Evolutionary conservation across 371 early-diverging fungal species (phyloP), one percentile per base, ranked within the genome.

Genomic region (Lichtheimia ramosa): DNA sequence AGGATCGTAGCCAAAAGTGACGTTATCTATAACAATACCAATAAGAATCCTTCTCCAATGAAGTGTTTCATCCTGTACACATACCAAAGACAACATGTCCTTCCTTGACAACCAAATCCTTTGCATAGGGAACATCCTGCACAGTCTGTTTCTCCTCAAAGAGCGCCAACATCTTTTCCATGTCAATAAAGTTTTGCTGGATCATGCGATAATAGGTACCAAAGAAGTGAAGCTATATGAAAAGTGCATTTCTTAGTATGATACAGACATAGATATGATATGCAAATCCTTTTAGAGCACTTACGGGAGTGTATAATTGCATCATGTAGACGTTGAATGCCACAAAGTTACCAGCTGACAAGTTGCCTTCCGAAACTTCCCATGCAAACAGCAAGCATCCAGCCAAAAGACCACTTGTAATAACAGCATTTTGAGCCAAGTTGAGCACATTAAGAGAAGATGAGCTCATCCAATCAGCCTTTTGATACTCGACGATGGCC

Each of bases 161-260:
- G 20, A 95, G 71, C 40, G 89, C 92, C 50, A 96, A 73, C 89
- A 96, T 92, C 68, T 92, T 93, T 62, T 96, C 96, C 95, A 95
- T 94, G 61, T 95, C 96, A 46, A 95, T 85, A 73, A 94, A 94
- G 82, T 92, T 93, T 74, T 88, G 79, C 59, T 89, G 83, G 40
- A 89, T 86, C 69, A 83, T 79, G 75, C 85, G 66, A 55, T 77
- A 70, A 74, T 82, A 75, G 8, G 62, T 84, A 63, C 75, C 87
- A 58, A 69, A 70, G 57, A 56, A 74, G 56, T 69, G 70, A n/a
- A 65, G 61, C 65, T 65, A 40, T n/a, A 65, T 59, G 3, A 46
- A 18, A 46, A 6, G 46, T n/a, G 46, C 10, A 34, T 8, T 34
- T 10, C 6, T 34, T 10, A 34, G 10, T 10, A 34, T 34, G 5